Base-by-base conservation (phyloP, 2,329 filamentous ascomycete species). In the Xylaria sp. region DNA sequence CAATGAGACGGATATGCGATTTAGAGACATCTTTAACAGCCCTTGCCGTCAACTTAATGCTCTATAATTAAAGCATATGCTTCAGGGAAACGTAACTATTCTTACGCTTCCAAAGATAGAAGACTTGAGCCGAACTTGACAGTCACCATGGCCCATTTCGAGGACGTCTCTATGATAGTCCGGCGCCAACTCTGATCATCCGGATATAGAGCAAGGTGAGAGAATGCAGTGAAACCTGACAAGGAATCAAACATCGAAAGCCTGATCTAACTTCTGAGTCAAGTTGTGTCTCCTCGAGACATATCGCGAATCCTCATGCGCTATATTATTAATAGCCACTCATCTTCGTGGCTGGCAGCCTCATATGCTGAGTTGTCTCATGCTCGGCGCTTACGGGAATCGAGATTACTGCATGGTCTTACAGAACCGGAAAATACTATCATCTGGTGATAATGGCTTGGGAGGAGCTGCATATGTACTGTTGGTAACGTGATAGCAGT, bases 401-500 rank as follows among this genome's bases (percentile, higher is more conserved):
- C 52, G 32, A 23, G n/a, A 55, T 55, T 20, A 15, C 10, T 36
- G 52, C 30, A 28, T 10, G 52, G 50, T 30, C 23, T 55, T 52
- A 30, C 30, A 20, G 6, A 55, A 34, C 28, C 30, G 23, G 10
- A 7, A 10, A 52, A 52, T 32, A 4, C 12, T 13, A 46, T 46
- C 25, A 5, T 8, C 48, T n/a, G 15, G 46, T 50, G 13, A 30
- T 18, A 18, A 30, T 28, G 25, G 25, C 48, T n/a, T 52, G 48
- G 7, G 25, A 25, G 3, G 46, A 32, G 25, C 30, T 55, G 30
- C 52, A 55, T 55, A 55, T 36, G 52, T 55, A 55, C 30, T 12
- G 28, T 55, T 55, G n/a, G 18, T 34, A 55, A 55, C 30, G 50
- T 34, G 50, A 55, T 55, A 9, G 50, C 30, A n/a, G 18, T 8